A percentile compares a stretch with the other conserved stretches of the same genome.
Conservation (phyloP, 495 filamentous ascomycete species). For the Staphylotrichum tortipilum region DNA sequence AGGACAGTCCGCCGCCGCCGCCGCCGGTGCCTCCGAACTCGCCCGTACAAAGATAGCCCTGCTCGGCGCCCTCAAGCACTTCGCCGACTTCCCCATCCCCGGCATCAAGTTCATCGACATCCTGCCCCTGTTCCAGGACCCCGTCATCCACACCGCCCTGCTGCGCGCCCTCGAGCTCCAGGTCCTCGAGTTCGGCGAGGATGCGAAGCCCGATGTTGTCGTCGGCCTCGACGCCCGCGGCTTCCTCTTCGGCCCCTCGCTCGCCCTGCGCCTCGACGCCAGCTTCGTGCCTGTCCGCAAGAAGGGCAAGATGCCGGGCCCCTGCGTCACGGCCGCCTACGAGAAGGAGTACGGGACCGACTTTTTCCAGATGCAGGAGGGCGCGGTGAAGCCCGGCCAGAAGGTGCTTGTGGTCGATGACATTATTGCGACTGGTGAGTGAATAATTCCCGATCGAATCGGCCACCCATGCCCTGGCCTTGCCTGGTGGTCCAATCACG, state of each 20-base stretch:
- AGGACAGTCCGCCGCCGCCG: conserved; percentile 50
- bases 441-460: conserved; percentile 2
- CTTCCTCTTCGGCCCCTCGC: conserved; percentile 87
- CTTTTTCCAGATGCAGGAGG: conserved; percentile 90
- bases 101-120: conserved; percentile 99
- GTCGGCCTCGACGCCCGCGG: conserved; percentile 91
- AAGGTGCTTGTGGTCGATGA: conserved; percentile 91
- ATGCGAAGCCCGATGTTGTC: conserved; percentile 68
- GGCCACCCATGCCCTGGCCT: conserved; percentile 6
- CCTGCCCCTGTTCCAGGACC: conserved; percentile 85
- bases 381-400: conserved; percentile 76
- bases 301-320: conserved; percentile 90
- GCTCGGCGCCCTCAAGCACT: conserved; percentile 50
- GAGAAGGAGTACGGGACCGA: conserved; percentile 97
- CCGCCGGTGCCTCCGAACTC: conserved; percentile 80
- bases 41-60: conserved; percentile 80
- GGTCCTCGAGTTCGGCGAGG: conserved; percentile 44
- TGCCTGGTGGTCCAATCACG: conserved; percentile 3
- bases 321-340: conserved; percentile 70
- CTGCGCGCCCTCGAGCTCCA: conserved; percentile 84
- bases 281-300: conserved; percentile 93
- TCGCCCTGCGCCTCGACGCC: conserved; percentile 79
- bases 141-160: conserved; percentile 63
- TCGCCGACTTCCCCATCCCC: conserved; percentile 86
- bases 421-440: conserved; percentile 92